Evolutionary conservation across 371 early-diverging fungal species (phyloP).

Genomic region (Mucor saturninus): DNA sequence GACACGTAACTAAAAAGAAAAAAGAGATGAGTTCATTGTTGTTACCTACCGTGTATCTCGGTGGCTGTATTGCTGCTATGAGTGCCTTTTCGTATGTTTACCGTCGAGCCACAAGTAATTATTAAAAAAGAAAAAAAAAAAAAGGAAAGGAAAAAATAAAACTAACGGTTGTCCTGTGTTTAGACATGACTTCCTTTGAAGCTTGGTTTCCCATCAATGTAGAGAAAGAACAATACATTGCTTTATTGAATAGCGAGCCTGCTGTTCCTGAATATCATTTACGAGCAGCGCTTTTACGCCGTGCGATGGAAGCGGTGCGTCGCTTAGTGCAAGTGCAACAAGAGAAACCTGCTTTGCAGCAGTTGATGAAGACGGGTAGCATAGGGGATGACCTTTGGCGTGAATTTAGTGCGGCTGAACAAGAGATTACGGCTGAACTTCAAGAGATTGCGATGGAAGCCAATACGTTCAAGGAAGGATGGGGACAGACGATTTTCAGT

Average conservation of each 20-base stretch:
- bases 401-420: constrained; percentile 81
- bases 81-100: constrained; percentile 64
- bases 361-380: constrained; percentile 81
- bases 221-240: constrained; percentile 74
- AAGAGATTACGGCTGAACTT: constrained; percentile 83
- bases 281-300: constrained; percentile 78
- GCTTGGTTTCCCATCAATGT: constrained; percentile 77
- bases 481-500: constrained; percentile 87
- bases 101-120: constrained; percentile 48
- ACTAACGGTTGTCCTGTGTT: too few species aligned
- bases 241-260: constrained; percentile 67
- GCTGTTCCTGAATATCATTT: constrained; percentile 67
- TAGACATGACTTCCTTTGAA: constrained; percentile 38
- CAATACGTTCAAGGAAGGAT: constrained; percentile 81
- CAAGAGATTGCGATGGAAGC: constrained; percentile 82
- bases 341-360: constrained; percentile 83
- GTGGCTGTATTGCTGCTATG: constrained; percentile 69
- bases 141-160: too few species aligned
- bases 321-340: constrained; percentile 78
- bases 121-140: neutral
- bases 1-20: neutral
- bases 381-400: constrained; percentile 90
- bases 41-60: constrained; percentile 62
- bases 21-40: constrained; percentile 47
- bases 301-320: constrained; percentile 85